phyloP scores from a whole-genome alignment of 1,139 yeast species.

The Waltiozyma sp. region DNA sequence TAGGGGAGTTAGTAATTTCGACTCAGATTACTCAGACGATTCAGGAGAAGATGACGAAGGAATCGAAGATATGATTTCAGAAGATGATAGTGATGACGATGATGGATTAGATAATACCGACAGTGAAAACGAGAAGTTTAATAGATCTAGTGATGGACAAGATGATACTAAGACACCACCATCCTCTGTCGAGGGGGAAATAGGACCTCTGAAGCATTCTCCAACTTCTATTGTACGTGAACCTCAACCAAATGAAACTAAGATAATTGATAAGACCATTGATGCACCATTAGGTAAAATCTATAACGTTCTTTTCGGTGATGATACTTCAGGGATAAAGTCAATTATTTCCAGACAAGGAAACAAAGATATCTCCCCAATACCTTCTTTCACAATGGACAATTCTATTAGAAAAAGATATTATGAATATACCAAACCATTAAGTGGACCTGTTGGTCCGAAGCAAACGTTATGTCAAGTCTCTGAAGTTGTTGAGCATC shows the following conservation, averaged over 20 bases:
- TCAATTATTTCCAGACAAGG: conserved; percentile 51
- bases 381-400: conserved; percentile 32
- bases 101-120: conserved; percentile 7
- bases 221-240: conserved; percentile 42
- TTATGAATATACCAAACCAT: conserved; percentile 69
- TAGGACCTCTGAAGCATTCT: conserved; percentile 35
- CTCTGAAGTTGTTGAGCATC: conserved; percentile 54
- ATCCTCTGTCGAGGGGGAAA: neutral
- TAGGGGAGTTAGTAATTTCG: neutral
- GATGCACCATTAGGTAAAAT: conserved; percentile 77
- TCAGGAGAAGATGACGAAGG: conserved; percentile 15
- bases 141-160: no score
- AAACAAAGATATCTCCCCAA: conserved; percentile 53
- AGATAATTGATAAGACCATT: conserved; percentile 49
- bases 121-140: no score
- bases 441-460: conserved; percentile 81
- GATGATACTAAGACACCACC: neutral
- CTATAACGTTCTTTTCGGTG: conserved; percentile 59
- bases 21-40: conserved; percentile 8
- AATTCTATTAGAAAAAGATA: conserved; percentile 34
- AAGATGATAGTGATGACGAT: conserved; percentile 7
- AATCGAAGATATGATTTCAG: neutral
- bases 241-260: conserved; percentile 47
- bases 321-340: conserved; percentile 45
- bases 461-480: conserved; percentile 78